Evolutionary conservation across 768 basidiomycete genomes (phyloP).

Genomic region (Tremella yokohamensis): DNA sequence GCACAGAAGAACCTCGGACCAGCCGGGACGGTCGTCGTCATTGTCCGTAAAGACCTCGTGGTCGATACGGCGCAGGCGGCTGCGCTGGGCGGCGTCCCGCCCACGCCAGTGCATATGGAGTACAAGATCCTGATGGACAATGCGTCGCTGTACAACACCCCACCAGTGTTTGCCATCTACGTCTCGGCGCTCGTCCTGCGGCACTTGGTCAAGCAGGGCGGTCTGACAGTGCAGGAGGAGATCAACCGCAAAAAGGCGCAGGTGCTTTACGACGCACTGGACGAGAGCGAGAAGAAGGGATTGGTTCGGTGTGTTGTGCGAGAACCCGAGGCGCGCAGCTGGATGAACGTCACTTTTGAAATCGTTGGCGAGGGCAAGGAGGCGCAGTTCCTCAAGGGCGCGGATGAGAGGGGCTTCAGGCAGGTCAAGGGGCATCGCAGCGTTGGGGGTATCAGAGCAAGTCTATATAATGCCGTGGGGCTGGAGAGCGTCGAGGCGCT

Average conservation of each 20-base stretch:
- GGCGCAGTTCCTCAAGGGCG: constrained; percentile 72
- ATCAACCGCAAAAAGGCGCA: constrained; percentile 69
- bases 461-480: constrained; percentile 83
- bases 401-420: constrained; percentile 73
- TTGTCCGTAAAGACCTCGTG: constrained; percentile 90
- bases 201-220: constrained; percentile 64
- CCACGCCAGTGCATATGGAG: constrained; percentile 72
- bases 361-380: constrained; percentile 65
- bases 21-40: constrained; percentile 84
- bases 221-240: constrained; percentile 63
- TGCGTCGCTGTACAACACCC: constrained; percentile 84
- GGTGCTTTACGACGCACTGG: constrained; percentile 70
- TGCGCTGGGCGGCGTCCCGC: constrained; percentile 62
- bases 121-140: constrained; percentile 78
- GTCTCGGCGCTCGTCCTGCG: constrained; percentile 79
- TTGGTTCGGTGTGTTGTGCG: constrained; percentile 67
- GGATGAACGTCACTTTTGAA: constrained; percentile 94
- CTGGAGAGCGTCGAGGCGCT: constrained; percentile 64
- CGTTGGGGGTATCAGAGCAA: constrained; percentile 64
- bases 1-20: constrained; percentile 98
- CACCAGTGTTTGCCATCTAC: constrained; percentile 85
- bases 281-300: constrained; percentile 67
- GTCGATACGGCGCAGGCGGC: constrained; percentile 81
- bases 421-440: constrained; percentile 90
- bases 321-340: constrained; percentile 70